Percentiles rank a stretch among this genome's conserved stretches.
Evolutionary conservation across 2,329 filamentous ascomycete genomes (phyloP).

Genomic region (Penicillium sp.): DNA sequence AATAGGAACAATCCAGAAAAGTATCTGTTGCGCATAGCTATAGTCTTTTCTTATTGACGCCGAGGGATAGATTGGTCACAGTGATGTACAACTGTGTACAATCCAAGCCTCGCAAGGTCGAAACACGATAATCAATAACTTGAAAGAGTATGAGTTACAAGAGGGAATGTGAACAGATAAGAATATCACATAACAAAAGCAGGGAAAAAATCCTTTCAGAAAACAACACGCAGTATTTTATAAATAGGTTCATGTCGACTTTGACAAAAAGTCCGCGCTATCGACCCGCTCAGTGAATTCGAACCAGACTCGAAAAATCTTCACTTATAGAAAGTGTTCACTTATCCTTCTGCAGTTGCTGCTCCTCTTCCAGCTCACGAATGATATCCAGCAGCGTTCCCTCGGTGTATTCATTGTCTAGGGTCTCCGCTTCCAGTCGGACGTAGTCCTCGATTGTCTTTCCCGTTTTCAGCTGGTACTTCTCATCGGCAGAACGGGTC

Average conservation of each 20-base stretch:
- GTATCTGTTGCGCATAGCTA: not conserved
- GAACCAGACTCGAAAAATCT: not conserved
- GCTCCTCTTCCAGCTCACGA: not conserved
- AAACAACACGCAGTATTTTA: not conserved
- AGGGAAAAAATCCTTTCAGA: not conserved
- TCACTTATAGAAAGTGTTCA: too few species aligned
- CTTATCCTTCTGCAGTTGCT: not conserved
- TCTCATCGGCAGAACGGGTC: not conserved
- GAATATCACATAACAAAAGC: not conserved
- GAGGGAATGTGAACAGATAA: not conserved
- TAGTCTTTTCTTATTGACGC: not conserved
- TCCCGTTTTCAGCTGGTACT: not conserved
- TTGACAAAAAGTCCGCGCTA: not conserved
- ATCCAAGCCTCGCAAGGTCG: not conserved
- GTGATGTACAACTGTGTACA: not conserved
- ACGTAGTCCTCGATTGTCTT: not conserved
- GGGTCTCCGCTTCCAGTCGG: not conserved
- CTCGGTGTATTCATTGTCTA: not conserved
- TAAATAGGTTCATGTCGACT: not conserved
- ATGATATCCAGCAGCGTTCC: not conserved
- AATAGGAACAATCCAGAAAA: not conserved
- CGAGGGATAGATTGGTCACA: not conserved
- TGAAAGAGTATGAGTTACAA: not conserved
- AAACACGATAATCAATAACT: not conserved
- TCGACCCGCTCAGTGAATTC: not conserved